Base-by-base conservation (phyloP, 805 yeast species). In the Wickerhamiella spandovensis region DNA sequence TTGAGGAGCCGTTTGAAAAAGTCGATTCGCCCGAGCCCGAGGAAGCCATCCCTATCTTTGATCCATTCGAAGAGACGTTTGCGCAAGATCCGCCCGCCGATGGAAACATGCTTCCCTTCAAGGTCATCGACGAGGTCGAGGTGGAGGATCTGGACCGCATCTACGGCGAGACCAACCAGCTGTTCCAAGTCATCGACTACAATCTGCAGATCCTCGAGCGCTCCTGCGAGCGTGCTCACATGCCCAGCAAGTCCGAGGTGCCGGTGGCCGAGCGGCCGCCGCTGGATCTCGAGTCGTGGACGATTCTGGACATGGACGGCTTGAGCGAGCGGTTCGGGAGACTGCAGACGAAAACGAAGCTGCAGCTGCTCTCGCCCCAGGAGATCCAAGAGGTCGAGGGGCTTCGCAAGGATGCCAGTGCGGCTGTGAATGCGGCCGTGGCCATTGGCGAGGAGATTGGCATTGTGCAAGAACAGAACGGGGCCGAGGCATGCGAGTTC, bases 171-270 rank as follows among this genome's bases (percentile, higher is more conserved):
- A 54, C 56, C 1, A 55, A 54, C 45, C 15, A 39, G 22, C 50
- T 58, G 10, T 52, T 56, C 45, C 59, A 55, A 47, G 47, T 52
- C 1, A 20, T 56, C 13, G 60, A 56, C 49, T 51, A 55, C 22
- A 58, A 58, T 28, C 42, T 57, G n/a, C 44, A 39, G 10, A 47
- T 42, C 2, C 46, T 56, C 5, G 53, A 50, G 20, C 21, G 4
- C n/a, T 24, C 12, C 25, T 17, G 9, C 13, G 42, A 17, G 22
- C 22, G 37, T 8, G 28, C 28, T 21, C n/a, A 28, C 3, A 15
- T 9, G 32, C 32, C 32, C 32, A 28, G 37, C 37, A 48, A 13
- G n/a, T 15, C 41, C 3, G 4, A 12, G 8, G 25, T 7, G 42
- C 24, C 35, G 13, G 25, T 18, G 8, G 37, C 10, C 28, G 50